These are phyloP conservation scores for Stenogyne calaminthoides DNA, from an alignment of 305 asterid species.

Conservation along the genomic window DNA sequence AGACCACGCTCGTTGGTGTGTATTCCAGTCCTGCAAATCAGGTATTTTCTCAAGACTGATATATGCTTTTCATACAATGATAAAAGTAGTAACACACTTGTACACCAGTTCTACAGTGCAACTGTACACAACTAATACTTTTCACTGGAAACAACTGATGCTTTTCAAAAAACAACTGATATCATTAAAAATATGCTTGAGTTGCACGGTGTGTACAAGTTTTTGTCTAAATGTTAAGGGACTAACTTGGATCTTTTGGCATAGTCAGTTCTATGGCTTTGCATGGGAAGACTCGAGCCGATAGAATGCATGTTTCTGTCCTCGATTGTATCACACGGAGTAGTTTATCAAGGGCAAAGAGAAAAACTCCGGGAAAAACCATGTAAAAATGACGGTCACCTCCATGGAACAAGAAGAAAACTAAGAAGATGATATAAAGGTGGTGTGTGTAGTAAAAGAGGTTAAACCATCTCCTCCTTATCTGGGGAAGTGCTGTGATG, in stretches of 20 bases:
- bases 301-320: constrained; percentile 64
- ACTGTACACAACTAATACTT: not conserved
- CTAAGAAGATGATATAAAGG: constrained; percentile 58
- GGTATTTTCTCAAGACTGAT: not conserved
- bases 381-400: constrained; percentile 86
- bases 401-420: constrained; percentile 73
- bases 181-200: too few species aligned
- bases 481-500: constrained; percentile 79
- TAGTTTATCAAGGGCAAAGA: constrained; percentile 66
- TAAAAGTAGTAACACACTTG: too few species aligned
- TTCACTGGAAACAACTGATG: too few species aligned
- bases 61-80: not conserved
- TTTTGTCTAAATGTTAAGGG: not conserved
- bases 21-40: constrained; percentile 59
- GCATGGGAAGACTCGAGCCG: constrained; percentile 73
- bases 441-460: constrained; percentile 79
- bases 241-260: constrained; percentile 79
- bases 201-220: too few species aligned
- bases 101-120: too few species aligned
- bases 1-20: constrained; percentile 64
- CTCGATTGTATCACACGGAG: constrained; percentile 67
- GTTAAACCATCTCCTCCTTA: constrained; percentile 62
- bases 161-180: too few species aligned
- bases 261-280: constrained; percentile 65
- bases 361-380: constrained; percentile 74